These are phyloP conservation scores for Mortierella sp. DNA, from an alignment of 371 early-diverging fungal species.

Conservation along the genomic window DNA sequence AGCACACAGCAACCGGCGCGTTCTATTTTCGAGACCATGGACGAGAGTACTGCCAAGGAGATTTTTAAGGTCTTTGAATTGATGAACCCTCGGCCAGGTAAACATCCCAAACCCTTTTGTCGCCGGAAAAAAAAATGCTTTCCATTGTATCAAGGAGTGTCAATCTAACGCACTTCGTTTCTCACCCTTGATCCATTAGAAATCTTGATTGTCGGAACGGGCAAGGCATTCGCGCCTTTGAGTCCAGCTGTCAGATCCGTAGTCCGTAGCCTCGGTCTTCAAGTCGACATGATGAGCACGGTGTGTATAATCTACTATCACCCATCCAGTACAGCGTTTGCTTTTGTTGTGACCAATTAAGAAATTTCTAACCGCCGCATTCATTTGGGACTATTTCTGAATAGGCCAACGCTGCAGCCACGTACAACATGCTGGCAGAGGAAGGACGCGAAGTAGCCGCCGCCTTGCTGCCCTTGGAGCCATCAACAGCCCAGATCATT, in stretches of 20 bases:
- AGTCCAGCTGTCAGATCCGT: slow-evolving; percentile 66
- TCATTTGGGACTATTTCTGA: background rate
- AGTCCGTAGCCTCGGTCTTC: slow-evolving; percentile 68
- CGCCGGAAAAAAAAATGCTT: background rate
- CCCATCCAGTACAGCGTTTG: too few species aligned
- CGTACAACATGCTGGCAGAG: slow-evolving; percentile 74
- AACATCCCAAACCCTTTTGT: background rate
- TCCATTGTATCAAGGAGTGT: background rate
- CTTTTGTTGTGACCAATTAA: background rate
- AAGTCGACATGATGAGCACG: slow-evolving; percentile 76
- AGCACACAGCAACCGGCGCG: slow-evolving; percentile 15
- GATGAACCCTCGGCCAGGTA: slow-evolving; percentile 58
- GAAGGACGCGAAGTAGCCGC: slow-evolving; percentile 75
- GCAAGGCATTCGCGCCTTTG: slow-evolving; percentile 67
- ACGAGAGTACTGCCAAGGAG: slow-evolving; percentile 50
- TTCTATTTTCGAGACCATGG: slow-evolving; percentile 50
- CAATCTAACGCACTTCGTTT: background rate
- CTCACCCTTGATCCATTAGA: slow-evolving; percentile 45
- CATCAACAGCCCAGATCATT: slow-evolving; percentile 43
- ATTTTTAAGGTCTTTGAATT: slow-evolving; percentile 57
- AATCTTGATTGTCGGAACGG: slow-evolving; percentile 71
- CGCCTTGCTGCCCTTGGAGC: slow-evolving; percentile 67
- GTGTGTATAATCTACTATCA: slow-evolving; percentile 39
- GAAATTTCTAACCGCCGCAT: background rate
- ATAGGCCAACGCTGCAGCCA: slow-evolving; percentile 75